Evolutionary conservation across 495 filamentous ascomycete species (phyloP).

Genomic region (Penicillium maclennaniae): DNA sequence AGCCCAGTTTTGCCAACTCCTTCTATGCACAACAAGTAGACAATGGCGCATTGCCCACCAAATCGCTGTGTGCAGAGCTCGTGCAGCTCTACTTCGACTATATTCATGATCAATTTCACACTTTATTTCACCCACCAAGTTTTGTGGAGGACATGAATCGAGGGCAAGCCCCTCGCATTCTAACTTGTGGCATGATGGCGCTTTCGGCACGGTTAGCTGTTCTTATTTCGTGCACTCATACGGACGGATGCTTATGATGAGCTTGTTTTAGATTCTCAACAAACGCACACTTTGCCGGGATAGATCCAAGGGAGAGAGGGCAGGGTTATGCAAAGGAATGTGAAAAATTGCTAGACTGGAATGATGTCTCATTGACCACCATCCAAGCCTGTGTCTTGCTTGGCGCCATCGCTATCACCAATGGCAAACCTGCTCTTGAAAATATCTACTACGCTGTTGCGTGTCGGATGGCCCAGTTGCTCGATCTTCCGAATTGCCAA

Average conservation of each 20-base stretch:
- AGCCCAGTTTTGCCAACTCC: not conserved
- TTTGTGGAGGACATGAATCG: conserved; percentile 22
- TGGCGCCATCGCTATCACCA: conserved; percentile 24
- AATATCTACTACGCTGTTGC: conserved; percentile 19
- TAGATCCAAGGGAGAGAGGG: conserved; percentile 24
- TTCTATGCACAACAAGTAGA: not conserved
- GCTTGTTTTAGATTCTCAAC: conserved; percentile 22
- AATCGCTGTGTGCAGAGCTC: conserved; percentile 25
- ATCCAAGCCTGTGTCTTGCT: conserved; percentile 37
- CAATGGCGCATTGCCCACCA: conserved; percentile 8
- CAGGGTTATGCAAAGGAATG: conserved; percentile 19
- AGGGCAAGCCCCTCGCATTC: conserved; percentile 13
- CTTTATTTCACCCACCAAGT: conserved; percentile 34
- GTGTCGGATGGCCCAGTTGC: conserved; percentile 21
- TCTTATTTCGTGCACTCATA: too few species aligned
- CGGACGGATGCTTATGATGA: too few species aligned
- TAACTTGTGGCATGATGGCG: conserved; percentile 31
- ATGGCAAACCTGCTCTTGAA: conserved; percentile 17
- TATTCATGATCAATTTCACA: conserved; percentile 41
- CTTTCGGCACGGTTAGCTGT: conserved; percentile 26
- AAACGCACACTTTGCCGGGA: conserved; percentile 16
- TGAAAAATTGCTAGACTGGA: conserved; percentile 24
- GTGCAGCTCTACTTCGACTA: conserved; percentile 36
- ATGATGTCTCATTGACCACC: conserved; percentile 31
- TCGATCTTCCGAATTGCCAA: conserved; percentile 18